Percentiles rank a stretch among this genome's conserved stretches.
Evolutionary conservation across 1,139 yeast genomes (phyloP).

Genomic region (Saccharomyces hybrid): DNA sequence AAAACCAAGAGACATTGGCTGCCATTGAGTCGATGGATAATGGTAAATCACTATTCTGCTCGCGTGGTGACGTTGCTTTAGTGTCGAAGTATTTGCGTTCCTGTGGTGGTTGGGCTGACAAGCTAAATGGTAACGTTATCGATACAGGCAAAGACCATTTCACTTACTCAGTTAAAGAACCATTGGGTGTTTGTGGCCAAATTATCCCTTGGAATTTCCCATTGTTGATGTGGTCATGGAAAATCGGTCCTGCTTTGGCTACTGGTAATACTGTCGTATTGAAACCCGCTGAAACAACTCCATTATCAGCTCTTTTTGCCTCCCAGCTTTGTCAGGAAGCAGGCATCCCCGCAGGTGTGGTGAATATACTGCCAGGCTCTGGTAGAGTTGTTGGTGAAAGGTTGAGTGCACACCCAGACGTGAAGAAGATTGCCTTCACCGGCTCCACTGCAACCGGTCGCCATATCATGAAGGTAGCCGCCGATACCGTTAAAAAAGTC

Average conservation of each 20-base stretch:
- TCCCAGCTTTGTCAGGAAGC: conserved; percentile 58
- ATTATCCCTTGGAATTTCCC: conserved; percentile 91
- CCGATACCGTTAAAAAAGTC: conserved; percentile 62
- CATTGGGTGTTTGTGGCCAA: conserved; percentile 74
- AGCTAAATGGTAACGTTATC: conserved; percentile 55
- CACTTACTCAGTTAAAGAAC: conserved; percentile 47
- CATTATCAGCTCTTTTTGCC: conserved; percentile 65
- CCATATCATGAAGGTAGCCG: conserved; percentile 61
- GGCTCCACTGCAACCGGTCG: conserved; percentile 84
- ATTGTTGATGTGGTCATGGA: conserved; percentile 71
- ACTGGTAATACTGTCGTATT: conserved; percentile 77
- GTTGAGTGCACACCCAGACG: conserved; percentile 49
- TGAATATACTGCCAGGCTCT: conserved; percentile 64
- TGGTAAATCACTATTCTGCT: conserved; percentile 55
- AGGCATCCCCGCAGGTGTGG: conserved; percentile 75
- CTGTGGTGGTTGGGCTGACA: conserved; percentile 75
- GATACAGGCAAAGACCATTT: conserved; percentile 50
- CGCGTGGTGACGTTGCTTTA: conserved; percentile 50
- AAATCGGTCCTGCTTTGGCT: conserved; percentile 73
- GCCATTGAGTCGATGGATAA: conserved; percentile 69
- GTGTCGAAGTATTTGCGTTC: conserved; percentile 53
- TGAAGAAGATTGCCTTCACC: conserved; percentile 75
- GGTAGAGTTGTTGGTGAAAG: conserved; percentile 59
- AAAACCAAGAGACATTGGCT: conserved; percentile 45
- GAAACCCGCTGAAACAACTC: conserved; percentile 82